These are phyloP conservation scores for Vicia villosa DNA, from an alignment of 306 rosid species.

Conservation along the genomic window DNA sequence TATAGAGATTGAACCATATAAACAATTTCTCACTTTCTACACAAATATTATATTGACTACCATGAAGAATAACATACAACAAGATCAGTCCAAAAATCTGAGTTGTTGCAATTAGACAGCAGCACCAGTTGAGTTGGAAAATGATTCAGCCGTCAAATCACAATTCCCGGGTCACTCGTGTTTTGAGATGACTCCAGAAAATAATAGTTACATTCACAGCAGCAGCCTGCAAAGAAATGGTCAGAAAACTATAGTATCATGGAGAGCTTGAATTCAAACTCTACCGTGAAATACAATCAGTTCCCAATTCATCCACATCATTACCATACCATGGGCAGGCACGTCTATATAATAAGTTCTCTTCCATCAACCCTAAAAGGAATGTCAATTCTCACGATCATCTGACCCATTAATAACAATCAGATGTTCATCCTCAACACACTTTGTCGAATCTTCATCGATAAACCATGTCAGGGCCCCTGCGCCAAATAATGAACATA, in stretches of 20 bases:
- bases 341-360: slow-evolving; percentile 10
- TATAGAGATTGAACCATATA: neutral
- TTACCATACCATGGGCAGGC: slow-evolving; percentile 24
- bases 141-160: slow-evolving; percentile 27
- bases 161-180: neutral
- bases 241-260: slow-evolving; percentile 22
- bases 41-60: slow-evolving; percentile 4
- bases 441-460: slow-evolving; percentile 62
- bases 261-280: slow-evolving; percentile 29
- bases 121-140: slow-evolving; percentile 17
- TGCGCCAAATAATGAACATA: slow-evolving; percentile 39
- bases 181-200: slow-evolving; percentile 26
- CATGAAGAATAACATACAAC: slow-evolving; percentile 26
- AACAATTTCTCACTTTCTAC: slow-evolving; percentile 29
- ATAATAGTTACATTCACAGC: slow-evolving; percentile 10
- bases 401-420: slow-evolving; percentile 60
- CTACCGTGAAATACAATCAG: slow-evolving; percentile 30
- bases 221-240: slow-evolving; percentile 27
- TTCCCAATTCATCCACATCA: slow-evolving; percentile 30
- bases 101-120: slow-evolving; percentile 18
- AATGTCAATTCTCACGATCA: slow-evolving; percentile 49
- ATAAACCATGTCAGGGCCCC: slow-evolving; percentile 68
- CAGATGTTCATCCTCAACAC: slow-evolving; percentile 70
- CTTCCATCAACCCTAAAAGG: slow-evolving; percentile 8
- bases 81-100: slow-evolving; percentile 29